Evolutionary conservation across 345 rosid species (phyloP), one percentile per base, ranked within the genome.

Genomic region (Populus ilicifolia): DNA sequence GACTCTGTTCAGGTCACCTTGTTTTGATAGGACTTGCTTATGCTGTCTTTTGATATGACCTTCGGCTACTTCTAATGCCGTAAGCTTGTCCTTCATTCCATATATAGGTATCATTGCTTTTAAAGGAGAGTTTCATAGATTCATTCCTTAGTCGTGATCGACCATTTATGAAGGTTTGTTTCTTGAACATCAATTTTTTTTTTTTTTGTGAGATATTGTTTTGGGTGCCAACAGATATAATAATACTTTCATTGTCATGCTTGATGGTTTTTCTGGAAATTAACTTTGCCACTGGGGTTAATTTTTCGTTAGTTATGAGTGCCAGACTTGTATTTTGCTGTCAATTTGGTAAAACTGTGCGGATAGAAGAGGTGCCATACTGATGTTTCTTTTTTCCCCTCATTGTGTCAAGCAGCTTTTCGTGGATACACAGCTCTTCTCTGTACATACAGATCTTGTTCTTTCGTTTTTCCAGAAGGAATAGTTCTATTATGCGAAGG

Each of bases 401-500:
- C 5, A 9, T 59, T 70, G 8, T 79, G 72, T 54, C 48, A 44
- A 52, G 56, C 96, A 93, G 96, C 90, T 79, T 70, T 93, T 93
- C 38, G 86, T 90, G 88, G 99, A 93, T 79, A 95, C 99, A 14
- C 99, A 95, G 79, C 94, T 93, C 84, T 95, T 95, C 90, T 90
- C 98, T 70, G 97, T 93, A 81, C 98, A 92, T 78, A 95, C 99
- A 59, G 98, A 95, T 89, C 92, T 89, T 20, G 92, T 90, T 72
- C 99, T 90, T 73, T 93, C 99, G 23, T 93, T 88, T 81, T 86
- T 89, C 83, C 99, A 95, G 89, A 95, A 93, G 91, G 93, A 93
- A 74, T 93, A 89, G 88, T 38, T 68, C 71, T 5, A 41, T 66
- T 52, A 61, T 36, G 67, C 30, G 43, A 71, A 41, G 70, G 63